These are phyloP conservation scores for Poa annua DNA, from an alignment of 176 grass and related monocot genomes.

Conservation along the genomic window DNA sequence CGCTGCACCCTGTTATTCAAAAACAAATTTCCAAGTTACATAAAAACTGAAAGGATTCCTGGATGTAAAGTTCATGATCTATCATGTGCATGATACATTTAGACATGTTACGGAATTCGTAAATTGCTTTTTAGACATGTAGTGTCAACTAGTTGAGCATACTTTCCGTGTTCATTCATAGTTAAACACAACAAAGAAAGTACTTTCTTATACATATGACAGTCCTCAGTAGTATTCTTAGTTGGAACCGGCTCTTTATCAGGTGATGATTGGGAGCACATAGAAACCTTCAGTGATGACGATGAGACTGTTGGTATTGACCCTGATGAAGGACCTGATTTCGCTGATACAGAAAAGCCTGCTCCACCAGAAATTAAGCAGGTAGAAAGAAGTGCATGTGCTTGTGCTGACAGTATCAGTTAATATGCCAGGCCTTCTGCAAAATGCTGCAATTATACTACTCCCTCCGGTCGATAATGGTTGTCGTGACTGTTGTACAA, in stretches of 20 bases:
- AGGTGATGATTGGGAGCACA: constrained; percentile 98
- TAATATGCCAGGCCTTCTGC: constrained; percentile 29
- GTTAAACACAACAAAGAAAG: constrained; percentile 33
- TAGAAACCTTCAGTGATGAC: constrained; percentile 93
- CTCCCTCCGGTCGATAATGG: no score
- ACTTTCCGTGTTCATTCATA: constrained; percentile 7
- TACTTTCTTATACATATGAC: background rate
- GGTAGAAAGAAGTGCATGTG: constrained; percentile 41
- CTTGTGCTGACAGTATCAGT: background rate
- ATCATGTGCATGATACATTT: constrained; percentile 14
- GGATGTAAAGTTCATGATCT: background rate
- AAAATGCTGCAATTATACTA: constrained; percentile 23
- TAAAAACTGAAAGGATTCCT: background rate
- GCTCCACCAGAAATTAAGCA: constrained; percentile 88
- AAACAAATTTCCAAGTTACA: background rate
- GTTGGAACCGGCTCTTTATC: constrained; percentile 37
- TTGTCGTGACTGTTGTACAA: no score
- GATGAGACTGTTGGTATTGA: constrained; percentile 77
- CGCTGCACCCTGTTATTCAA: constrained; percentile 13
- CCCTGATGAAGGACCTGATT: constrained; percentile 73
- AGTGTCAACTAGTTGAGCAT: background rate
- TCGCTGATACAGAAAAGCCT: constrained; percentile 73
- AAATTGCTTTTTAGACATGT: background rate
- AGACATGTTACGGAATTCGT: background rate
- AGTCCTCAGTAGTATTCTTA: constrained; percentile 31